Evolutionary conservation across 257 asterid species (phyloP), one percentile per base, ranked within the genome.

Genomic region (Datura wrightii): DNA sequence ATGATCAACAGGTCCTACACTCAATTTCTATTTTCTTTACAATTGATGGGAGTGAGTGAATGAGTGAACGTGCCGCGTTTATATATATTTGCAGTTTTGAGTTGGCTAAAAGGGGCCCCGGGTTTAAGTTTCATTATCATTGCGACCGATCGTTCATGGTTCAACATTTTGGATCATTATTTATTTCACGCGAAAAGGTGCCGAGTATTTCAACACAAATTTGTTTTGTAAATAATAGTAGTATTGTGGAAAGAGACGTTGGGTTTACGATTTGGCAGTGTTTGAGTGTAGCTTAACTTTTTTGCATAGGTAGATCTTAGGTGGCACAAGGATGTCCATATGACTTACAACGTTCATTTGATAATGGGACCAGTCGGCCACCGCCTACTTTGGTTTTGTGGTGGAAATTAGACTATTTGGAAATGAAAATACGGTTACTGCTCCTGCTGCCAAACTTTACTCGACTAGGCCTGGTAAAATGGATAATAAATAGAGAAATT

Each of bases 121-220:
- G 39, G 8, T 19, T 72, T 56, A 87, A 83, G 41, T 89, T 86
- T 83, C 86, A 89, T 63, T 86, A 89, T 84, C 72, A 85, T 89
- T 42, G 78, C 46, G 85, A 82, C 93, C 93, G 93, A 89, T 92
- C 89, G 84, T 82, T 56, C 84, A 89, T 86, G 86, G 89, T 86
- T 84, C 80, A 48, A n/a, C 53, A 55, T n/a, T 79, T 15, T 18
- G 16, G 19, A 70, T 70, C 37, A 70, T 71, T n/a, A 44, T 44
- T 71, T 52, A 39, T 71, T 37, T 37, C 76, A 67, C 42, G 79
- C 34, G 8, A 15, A 69, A 15, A 39, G 8, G 52, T 69, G 54
- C 10, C 16, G 79, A 36, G 46, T 36, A 6, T 11, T 37, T 6
- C 48, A 66, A 66, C 36, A 66, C 19, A 66, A 1, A 14, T 13